Base-by-base conservation (phyloP, 2,329 filamentous ascomycete species). In the Plectosphaerella cucumerina region DNA sequence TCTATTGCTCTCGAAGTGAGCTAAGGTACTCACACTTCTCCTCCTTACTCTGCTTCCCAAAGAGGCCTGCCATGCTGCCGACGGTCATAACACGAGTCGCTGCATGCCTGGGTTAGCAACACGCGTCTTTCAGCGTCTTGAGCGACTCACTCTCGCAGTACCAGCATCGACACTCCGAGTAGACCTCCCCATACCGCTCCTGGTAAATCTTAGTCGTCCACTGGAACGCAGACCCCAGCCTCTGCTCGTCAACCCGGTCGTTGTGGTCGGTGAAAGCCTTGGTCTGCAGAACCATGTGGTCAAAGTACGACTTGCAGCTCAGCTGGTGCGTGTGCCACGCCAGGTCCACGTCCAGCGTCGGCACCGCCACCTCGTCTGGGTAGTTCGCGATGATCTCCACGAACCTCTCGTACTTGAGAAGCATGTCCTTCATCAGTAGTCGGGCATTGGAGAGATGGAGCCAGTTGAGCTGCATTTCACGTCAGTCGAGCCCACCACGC, bases 301-400 rank as follows among this genome's bases (percentile, higher is more conserved):
- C 53, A 59, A 79, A 82, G 68, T 90, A 90, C n/a, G 66, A 59
- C 4, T 63, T 60, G 0, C 86, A 83, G 12, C 72, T 77, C 3
- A 90, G 77, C 62, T 90, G 85, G 63, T 90, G 86, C 0, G 86
- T 90, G 62, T 91, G 88, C 85, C 85, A 89, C 1, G 79, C 85
- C 1, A 89, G 70, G 61, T 89, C 85, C 10, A 89, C 74, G 56
- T 89, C 85, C 2, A 88, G 70, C 1, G 85, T 89, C 1, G 85
- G 85, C 1, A 88, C 85, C 0, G 75, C 77, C 10, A 77, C 70
- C 8, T 74, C 62, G 2, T 56, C 57, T 14, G 73, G 70, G 44
- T 80, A 58, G 0, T 61, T 53, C 2, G 66, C 65, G 65, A 87
- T 81, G 55, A 88, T 76, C 0, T 58, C 48, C 17, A 84, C 68